phyloP scores from a whole-genome alignment of 345 rosid species.

The Salix dunnii region DNA sequence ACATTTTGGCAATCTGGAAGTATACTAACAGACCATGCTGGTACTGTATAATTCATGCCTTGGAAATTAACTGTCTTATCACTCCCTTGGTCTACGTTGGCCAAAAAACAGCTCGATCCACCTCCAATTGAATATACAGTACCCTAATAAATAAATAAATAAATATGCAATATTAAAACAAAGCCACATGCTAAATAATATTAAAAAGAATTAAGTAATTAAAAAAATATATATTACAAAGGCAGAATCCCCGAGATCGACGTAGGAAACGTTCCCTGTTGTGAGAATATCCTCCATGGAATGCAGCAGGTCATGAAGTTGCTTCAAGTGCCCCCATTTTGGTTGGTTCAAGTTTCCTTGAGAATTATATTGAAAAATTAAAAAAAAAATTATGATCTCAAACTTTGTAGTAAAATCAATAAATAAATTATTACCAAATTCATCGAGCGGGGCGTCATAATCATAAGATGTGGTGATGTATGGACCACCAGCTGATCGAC shows the following conservation, averaged over 20 bases:
- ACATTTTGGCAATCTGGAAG: conserved; percentile 59
- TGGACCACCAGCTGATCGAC: conserved; percentile 59
- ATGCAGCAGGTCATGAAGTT: conserved; percentile 51
- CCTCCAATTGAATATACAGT: conserved; percentile 38
- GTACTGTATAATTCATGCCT: conserved; percentile 41
- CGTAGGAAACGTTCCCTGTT: conserved; percentile 36
- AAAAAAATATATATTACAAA: background rate
- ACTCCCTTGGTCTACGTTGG: conserved; percentile 35
- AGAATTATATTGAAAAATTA: background rate
- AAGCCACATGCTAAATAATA: background rate
- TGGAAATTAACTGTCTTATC: conserved; percentile 47
- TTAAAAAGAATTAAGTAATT: background rate
- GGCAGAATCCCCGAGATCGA: conserved; percentile 35
- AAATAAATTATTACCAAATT: conserved; percentile 24
- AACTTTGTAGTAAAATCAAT: background rate
- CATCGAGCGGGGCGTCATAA: conserved; percentile 60
- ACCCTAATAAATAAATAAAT: conserved; percentile 26
- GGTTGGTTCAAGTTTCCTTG: conserved; percentile 72
- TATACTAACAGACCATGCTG: conserved; percentile 72
- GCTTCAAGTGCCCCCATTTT: conserved; percentile 75
- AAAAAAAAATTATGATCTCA: background rate
- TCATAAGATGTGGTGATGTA: conserved; percentile 60
- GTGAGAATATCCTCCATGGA: conserved; percentile 55
- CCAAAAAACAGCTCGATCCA: conserved; percentile 51
- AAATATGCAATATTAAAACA: too few relatives aligned